Percentiles rank a stretch among this genome's conserved stretches.
Evolutionary conservation across 2,329 filamentous ascomycete genomes (phyloP).

Genomic region (Aspergillus unguis): DNA sequence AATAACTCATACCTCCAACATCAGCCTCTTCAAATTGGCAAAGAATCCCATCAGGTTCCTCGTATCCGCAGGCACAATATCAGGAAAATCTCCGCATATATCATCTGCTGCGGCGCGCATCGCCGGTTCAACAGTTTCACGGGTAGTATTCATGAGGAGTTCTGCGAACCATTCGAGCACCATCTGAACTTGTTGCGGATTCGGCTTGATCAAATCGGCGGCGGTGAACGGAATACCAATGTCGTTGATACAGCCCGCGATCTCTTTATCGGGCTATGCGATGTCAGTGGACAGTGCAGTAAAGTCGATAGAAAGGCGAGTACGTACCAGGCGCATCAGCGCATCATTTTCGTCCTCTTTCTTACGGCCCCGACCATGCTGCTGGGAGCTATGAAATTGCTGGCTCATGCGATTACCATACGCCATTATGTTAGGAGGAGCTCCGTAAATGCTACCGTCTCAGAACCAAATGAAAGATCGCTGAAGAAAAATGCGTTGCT

Average conservation of each 20-base stretch:
- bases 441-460: not conserved
- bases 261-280: constrained; percentile 65
- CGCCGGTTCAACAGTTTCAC: constrained; percentile 88
- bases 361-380: constrained; percentile 48
- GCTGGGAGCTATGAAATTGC: constrained; percentile 47
- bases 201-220: constrained; percentile 87
- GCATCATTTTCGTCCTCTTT: constrained; percentile 58
- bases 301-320: not conserved
- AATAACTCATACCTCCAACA: constrained; percentile 57
- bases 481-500: not conserved
- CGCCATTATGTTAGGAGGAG: constrained; percentile 37
- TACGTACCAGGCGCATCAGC: constrained; percentile 54
- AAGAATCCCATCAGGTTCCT: constrained; percentile 97
- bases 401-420: constrained; percentile 54
- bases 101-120: constrained; percentile 92
- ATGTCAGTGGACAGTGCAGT: not conserved
- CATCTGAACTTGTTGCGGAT: constrained; percentile 90
- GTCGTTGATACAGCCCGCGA: constrained; percentile 94
- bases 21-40: constrained; percentile 71
- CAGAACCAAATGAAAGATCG: not conserved
- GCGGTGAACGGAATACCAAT: constrained; percentile 88
- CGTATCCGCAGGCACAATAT: constrained; percentile 81
- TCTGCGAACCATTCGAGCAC: constrained; percentile 98
- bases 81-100: constrained; percentile 75
- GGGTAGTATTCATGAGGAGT: constrained; percentile 86